A percentile compares a stretch with the other conserved stretches of the same genome.
Conservation (phyloP, 1,284 basidiomycete genomes). For the Microbotryomycetes sp. region DNA sequence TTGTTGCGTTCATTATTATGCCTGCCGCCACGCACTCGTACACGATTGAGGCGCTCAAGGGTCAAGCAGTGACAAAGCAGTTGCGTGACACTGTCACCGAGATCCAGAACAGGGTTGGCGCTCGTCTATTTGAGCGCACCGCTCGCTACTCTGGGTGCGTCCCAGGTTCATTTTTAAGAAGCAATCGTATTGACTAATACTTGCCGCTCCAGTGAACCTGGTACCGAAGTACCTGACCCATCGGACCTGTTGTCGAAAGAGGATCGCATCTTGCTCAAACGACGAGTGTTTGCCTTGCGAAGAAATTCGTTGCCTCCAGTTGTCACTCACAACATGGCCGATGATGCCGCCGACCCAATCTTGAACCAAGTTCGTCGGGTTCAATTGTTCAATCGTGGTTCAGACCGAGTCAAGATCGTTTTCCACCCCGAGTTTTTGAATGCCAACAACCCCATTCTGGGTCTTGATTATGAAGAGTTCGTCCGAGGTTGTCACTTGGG, state of each 20-base stretch:
- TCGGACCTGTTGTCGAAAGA: slow-evolving; percentile 77
- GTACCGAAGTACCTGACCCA: slow-evolving; percentile 62
- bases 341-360: slow-evolving; percentile 86
- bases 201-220: slow-evolving; percentile 55
- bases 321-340: slow-evolving; percentile 96
- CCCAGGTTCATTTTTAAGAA: slow-evolving; percentile 11
- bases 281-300: slow-evolving; percentile 92
- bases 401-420: slow-evolving; percentile 88
- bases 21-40: slow-evolving; percentile 93
- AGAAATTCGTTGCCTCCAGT: slow-evolving; percentile 87
- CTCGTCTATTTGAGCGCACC: slow-evolving; percentile 86
- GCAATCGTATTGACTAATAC: slow-evolving; percentile 3
- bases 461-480: slow-evolving; percentile 97
- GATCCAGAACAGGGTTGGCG: slow-evolving; percentile 86
- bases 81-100: slow-evolving; percentile 89
- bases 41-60: slow-evolving; percentile 95
- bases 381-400: slow-evolving; percentile 75
- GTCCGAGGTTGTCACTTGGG: slow-evolving; percentile 95
- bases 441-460: slow-evolving; percentile 93
- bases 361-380: slow-evolving; percentile 90
- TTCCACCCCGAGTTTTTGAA: slow-evolving; percentile 99
- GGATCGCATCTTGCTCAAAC: slow-evolving; percentile 92
- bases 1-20: slow-evolving; percentile 99
- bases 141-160: slow-evolving; percentile 79
- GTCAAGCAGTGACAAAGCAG: slow-evolving; percentile 95